phyloP scores from a whole-genome alignment of 116 monocot species.

The Phalaenopsis hybrid region DNA sequence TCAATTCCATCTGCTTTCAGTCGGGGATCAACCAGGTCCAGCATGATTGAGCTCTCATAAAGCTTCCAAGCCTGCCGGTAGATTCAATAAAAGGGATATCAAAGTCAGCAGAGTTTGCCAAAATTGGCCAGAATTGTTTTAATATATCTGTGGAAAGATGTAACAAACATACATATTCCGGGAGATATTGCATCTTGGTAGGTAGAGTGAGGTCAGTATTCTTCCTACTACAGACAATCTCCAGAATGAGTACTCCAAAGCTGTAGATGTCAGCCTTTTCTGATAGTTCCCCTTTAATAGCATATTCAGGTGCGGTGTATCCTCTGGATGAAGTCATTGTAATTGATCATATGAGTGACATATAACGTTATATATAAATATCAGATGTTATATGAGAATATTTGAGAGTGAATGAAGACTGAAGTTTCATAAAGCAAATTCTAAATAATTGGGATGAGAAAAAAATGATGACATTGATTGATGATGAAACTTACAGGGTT shows the following conservation, averaged over 20 bases:
- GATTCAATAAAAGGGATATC: neutral
- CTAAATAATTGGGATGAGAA: neutral
- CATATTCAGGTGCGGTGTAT: slow-evolving; percentile 61
- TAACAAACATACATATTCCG: slow-evolving; percentile 36
- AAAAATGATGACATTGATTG: neutral
- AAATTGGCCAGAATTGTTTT: neutral
- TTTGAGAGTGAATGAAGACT: neutral
- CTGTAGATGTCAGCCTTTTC: slow-evolving; percentile 61
- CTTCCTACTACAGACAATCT: slow-evolving; percentile 41
- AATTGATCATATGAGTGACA: neutral
- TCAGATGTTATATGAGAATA: neutral
- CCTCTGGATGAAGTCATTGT: slow-evolving; percentile 21
- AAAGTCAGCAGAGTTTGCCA: neutral
- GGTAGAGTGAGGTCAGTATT: slow-evolving; percentile 42
- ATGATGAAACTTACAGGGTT: slow-evolving; percentile 37
- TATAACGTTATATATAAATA: no score
- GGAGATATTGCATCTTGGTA: slow-evolving; percentile 51
- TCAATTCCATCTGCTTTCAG: slow-evolving; percentile 19
- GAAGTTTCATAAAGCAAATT: neutral
- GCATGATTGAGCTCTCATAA: slow-evolving; percentile 30
- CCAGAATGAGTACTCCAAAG: slow-evolving; percentile 51
- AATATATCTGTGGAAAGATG: neutral
- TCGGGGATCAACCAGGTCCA: slow-evolving; percentile 33
- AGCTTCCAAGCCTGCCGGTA: slow-evolving; percentile 45
- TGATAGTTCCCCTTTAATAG: slow-evolving; percentile 47